Evolutionary conservation across 257 asterid species (phyloP), one percentile per base, ranked within the genome.

Genomic region (Oldenlandia corymbosa): DNA sequence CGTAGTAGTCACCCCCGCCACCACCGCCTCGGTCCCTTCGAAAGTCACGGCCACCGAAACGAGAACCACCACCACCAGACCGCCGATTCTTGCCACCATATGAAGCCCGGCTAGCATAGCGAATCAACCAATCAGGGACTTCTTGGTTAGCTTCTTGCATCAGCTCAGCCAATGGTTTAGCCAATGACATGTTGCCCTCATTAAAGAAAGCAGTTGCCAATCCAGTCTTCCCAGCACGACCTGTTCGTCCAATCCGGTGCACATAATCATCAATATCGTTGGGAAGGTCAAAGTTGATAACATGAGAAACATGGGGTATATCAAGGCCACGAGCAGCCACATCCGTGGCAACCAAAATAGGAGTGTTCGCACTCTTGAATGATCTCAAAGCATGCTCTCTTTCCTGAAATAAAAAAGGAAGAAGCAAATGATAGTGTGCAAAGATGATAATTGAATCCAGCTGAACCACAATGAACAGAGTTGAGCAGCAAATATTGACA

Each of bases 241-340:
- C 96, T 0, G 96, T 89, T 39, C 96, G 83, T 31, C 96, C 95
- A 64, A 89, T 89, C 58, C 96, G 80, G 78, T 89, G 96, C 31
- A 88, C 96, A 51, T 88, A 88, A 76, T 86, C 96, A 50, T 86
- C 95, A 11, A 88, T 80, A 70, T 89, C 96, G 43, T 86, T 89
- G 27, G 95, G 96, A 72, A 89, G 93, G 77, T 89, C 95, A 31
- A 89, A 86, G 71, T 89, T 89, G 73, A 89, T 72, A 20, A 89
- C 96, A 61, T 83, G 96, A 31, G 95, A 81, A 50, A 89, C 95
- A 24, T 81, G 86, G 18, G 95, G 96, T 61, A 89, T 89, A 72
- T 89, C 96, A 26, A 89, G 96, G 36, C 96, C 96, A 45, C 96
- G 93, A 42, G 96, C 96, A 16, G 96, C 96, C 73, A 88, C 96